Base-by-base conservation (phyloP, 2,329 filamentous ascomycete genomes). In the Botrytis fabae region DNA sequence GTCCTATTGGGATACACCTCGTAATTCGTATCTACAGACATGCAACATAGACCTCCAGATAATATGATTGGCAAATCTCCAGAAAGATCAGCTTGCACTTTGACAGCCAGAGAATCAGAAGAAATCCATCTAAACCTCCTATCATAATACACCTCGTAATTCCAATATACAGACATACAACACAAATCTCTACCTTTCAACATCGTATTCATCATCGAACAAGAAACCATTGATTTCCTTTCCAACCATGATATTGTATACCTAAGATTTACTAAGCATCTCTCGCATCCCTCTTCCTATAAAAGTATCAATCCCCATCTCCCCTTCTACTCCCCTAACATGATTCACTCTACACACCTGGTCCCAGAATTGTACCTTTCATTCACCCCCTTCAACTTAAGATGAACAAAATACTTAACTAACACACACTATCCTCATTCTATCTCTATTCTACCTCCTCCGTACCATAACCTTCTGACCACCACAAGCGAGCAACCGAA, bases 71-170 rank as follows among this genome's bases (percentile, higher is more conserved):
- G 38, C 8, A 38, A 38, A 8, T 38, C 38, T 38, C 38, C 38
- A 38, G 38, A 9, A 38, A 38, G 7, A 38, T 38, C 6, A 7
- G 38, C 7, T 38, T 4, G 14, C 4, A 16, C 12, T 22, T 20
- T 8, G 1, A 46, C 22, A 8, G 4, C 1, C 18, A 22, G 2
- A 4, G 44, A 46, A 22, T 46, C 8, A 18, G 42, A 14, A 46
- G 18, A 18, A 46, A 18, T 1, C 18, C 7, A 22, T 48, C 7
- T 3, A 0, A 22, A 51, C 14, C 10, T 51, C 25, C 12, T n/a
- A 4, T 6, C 12, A 25, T 12, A 12, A 10, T n/a, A 7, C 4
- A n/a, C 12, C 25, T n/a, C 4, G 5, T 3, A n/a, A 16, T 7
- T n/a, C 0, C 2, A 7, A 54, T 16, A 6, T 3, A n/a, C 10